These are phyloP conservation scores for Exophiala lecanii-corni DNA, from an alignment of 2,329 filamentous ascomycete species.

Conservation along the genomic window DNA sequence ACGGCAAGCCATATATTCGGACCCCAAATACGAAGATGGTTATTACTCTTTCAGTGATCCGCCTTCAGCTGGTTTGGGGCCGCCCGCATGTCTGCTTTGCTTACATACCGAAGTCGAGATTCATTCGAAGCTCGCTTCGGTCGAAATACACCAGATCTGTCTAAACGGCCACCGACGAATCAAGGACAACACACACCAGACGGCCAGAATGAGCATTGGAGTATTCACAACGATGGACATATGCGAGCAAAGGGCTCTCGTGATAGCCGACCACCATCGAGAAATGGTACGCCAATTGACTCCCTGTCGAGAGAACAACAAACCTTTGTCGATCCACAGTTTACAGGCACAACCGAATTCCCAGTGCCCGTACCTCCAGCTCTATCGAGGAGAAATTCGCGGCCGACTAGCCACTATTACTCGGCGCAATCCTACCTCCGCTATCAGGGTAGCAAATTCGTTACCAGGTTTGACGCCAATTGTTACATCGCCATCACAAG, in stretches of 20 bases:
- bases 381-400: constrained; percentile 26
- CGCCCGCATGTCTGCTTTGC: constrained; percentile 90
- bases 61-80: constrained; percentile 83
- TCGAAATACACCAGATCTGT: constrained; percentile 82
- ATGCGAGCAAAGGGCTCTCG: constrained; percentile 55
- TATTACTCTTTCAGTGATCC: constrained; percentile 88
- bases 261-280: constrained; percentile 34
- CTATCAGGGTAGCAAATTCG: constrained; percentile 95
- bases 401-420: constrained; percentile 71
- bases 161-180: constrained; percentile 71
- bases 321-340: constrained; percentile 61
- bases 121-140: constrained; percentile 96
- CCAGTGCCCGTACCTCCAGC: constrained; percentile 35
- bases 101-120: constrained; percentile 94
- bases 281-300: constrained; percentile 14
- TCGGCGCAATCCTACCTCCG: constrained; percentile 96
- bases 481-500: constrained; percentile 99
- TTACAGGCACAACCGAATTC: constrained; percentile 60
- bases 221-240: constrained; percentile 80
- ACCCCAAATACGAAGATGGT: constrained; percentile 96
- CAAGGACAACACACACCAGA: constrained; percentile 47
- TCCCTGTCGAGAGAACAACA: constrained; percentile 1
- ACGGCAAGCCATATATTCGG: constrained; percentile 76
- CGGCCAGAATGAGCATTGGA: constrained; percentile 67
- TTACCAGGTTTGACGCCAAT: constrained; percentile 94